Conservation (phyloP, 169 alveolate genomes). For the Cryptosporidium felis region DNA sequence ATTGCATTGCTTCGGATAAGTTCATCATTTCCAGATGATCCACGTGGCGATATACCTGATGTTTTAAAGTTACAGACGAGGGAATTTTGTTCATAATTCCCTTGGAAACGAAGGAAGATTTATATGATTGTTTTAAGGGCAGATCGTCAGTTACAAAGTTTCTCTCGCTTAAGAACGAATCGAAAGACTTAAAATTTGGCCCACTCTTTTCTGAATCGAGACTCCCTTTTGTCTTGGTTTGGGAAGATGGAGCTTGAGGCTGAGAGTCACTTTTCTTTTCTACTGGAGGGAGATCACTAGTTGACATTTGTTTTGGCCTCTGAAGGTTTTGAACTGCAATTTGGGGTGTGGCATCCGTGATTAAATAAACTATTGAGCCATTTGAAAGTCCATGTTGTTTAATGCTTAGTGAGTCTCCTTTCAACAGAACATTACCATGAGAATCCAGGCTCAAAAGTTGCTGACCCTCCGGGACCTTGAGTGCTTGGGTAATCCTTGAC, state of each 20-base stretch:
- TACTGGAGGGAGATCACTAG: conserved; percentile 41
- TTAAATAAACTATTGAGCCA: conserved; percentile 60
- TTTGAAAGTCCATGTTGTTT: conserved; percentile 38
- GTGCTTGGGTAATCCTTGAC: conserved; percentile 44
- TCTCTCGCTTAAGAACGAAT: conserved; percentile 80
- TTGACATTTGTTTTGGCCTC: conserved; percentile 43
- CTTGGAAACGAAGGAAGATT: conserved; percentile 73
- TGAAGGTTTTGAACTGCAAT: not conserved
- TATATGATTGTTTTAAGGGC: conserved; percentile 78
- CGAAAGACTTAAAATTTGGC: conserved; percentile 84
- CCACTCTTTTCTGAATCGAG: conserved; percentile 8
- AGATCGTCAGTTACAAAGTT: conserved; percentile 80
- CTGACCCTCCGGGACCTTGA: conserved; percentile 55
- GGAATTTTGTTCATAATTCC: conserved; percentile 89
- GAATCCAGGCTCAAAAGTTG: conserved; percentile 54
- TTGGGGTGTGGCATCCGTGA: conserved; percentile 66
- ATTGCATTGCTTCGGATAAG: conserved; percentile 89
- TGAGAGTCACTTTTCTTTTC: not conserved
- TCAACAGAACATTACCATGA: conserved; percentile 17
- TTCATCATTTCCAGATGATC: conserved; percentile 97
- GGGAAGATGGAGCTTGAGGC: not conserved
- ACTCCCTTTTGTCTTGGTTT: not conserved
- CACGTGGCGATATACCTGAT: conserved; percentile 96
- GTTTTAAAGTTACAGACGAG: conserved; percentile 92
- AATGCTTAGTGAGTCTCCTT: conserved; percentile 59